A percentile compares a stretch with the other conserved stretches of the same genome.
Conservation (phyloP, 805 yeast species). For the Ogataea minuta region DNA sequence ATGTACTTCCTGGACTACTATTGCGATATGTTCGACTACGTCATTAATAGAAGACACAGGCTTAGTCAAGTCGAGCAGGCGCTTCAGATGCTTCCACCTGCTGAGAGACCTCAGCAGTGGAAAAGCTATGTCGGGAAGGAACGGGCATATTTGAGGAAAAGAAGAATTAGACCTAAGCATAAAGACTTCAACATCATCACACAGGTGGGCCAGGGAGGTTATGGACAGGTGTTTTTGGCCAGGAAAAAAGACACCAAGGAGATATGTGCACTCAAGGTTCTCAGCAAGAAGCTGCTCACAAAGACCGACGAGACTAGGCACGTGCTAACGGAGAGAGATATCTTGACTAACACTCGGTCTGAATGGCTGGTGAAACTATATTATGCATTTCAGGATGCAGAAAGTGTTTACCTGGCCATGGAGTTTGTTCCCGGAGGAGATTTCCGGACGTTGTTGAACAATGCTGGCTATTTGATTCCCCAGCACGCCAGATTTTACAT, state of each 20-base stretch:
- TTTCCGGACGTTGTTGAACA: conserved; percentile 88
- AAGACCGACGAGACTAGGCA: conserved; percentile 95
- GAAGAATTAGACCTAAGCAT: conserved; percentile 88
- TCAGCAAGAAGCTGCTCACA: conserved; percentile 80
- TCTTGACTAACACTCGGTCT: conserved; percentile 89
- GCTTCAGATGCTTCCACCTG: conserved; percentile 35
- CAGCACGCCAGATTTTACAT: conserved; percentile 95
- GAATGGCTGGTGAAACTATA: conserved; percentile 94
- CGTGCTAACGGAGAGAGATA: conserved; percentile 93
- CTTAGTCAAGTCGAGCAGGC: conserved; percentile 65
- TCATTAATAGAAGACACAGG: conserved; percentile 82
- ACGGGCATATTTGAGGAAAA: conserved; percentile 76
- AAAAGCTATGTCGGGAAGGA: conserved; percentile 79
- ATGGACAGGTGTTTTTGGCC: conserved; percentile 97
- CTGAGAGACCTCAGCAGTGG: conserved; percentile 61
- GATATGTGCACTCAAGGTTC: conserved; percentile 89
- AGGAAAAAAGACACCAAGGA: conserved; percentile 92
- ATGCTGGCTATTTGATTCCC: conserved; percentile 89
- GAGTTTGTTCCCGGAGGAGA: conserved; percentile 99
- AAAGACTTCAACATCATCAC: conserved; percentile 96
- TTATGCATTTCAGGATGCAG: conserved; percentile 93
- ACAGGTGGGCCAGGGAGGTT: conserved; percentile 99
- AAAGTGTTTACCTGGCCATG: conserved; percentile 92
- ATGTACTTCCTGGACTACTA: conserved; percentile 92
- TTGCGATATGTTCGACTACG: conserved; percentile 93